Evolutionary conservation across 2,329 filamentous ascomycete species (phyloP), one percentile per base, ranked within the genome.

Genomic region (Penicillium brevicompactum): DNA sequence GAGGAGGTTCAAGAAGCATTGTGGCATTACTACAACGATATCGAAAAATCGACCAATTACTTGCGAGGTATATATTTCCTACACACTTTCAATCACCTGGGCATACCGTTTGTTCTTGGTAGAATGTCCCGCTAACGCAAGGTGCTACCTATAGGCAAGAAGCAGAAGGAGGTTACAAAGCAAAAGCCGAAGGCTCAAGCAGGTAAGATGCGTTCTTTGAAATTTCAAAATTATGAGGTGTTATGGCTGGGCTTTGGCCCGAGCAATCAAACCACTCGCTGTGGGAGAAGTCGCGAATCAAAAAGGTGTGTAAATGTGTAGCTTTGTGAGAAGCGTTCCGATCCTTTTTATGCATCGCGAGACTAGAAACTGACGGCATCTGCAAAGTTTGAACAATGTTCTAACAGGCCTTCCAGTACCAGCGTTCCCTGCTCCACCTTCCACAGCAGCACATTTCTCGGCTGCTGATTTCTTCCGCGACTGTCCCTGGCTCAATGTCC

Each of bases 1-100:
- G 78, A 80, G 37, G 88, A 96, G 69, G 93, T 97, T 59, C 86
- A 96, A 71, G 93, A 97, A 58, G 84, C 92, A 0, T 76, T 99
- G 14, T 97, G 92, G 91, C 86, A 99, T 74, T 97, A 97, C 74
- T 97, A 93, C 73, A 97, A 92, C 71, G 92, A 99, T 67, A 81
- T 96, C 30, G 88, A 87, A 54, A 96, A 96, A 74, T 86, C 91
- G 1, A 88, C 95, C 37, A 81, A 84, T 53, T 97, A 95, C 69
- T 75, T 99, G 55, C 84, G 86, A 59, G 89, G 87, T 81, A 87
- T 63, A 73, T 59, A 27, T 55, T 7, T 22, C 51, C 11, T 68
- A 7, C n/a, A 5, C 14, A 31, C 4, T 40, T 51, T n/a, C 32
- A 18, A 18, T 18, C 18, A 18, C 18, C 18, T 18, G 18, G 18